phyloP scores from a whole-genome alignment of 1,284 basidiomycete genomes.

The Ceratobasidium sp. region DNA sequence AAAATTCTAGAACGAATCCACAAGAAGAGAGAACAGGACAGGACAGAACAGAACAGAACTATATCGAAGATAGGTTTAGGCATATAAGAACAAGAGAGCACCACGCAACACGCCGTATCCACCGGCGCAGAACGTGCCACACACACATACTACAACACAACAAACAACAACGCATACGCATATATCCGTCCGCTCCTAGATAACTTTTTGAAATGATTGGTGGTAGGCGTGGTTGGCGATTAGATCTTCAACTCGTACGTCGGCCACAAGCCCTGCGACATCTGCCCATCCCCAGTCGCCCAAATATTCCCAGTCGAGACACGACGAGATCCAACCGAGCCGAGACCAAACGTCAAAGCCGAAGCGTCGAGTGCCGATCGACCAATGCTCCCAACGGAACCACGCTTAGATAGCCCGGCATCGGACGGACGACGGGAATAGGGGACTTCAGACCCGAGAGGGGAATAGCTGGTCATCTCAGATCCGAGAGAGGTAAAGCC shows the following conservation, averaged over 20 bases:
- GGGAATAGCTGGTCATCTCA: no score
- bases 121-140: neutral
- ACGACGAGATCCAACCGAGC: constrained; percentile 11
- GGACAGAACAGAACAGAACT: neutral
- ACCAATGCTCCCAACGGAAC: no score
- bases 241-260: neutral
- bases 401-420: constrained; percentile 7
- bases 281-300: neutral
- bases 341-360: constrained; percentile 34
- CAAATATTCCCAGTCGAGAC: constrained; percentile 37
- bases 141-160: neutral
- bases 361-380: constrained; percentile 15
- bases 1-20: no score
- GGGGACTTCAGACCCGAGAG: no score
- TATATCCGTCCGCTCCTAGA: neutral
- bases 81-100: no score
- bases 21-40: no score
- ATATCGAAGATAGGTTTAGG: no score
- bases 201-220: neutral
- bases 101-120: no score
- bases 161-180: no score
- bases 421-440: neutral
- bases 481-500: no score
- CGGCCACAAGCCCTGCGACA: constrained; percentile 6
- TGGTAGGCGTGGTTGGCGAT: neutral